Evolutionary conservation across 2,329 filamentous ascomycete species (phyloP), one percentile per base, ranked within the genome.

Genomic region (Aspergillus caelatus): DNA sequence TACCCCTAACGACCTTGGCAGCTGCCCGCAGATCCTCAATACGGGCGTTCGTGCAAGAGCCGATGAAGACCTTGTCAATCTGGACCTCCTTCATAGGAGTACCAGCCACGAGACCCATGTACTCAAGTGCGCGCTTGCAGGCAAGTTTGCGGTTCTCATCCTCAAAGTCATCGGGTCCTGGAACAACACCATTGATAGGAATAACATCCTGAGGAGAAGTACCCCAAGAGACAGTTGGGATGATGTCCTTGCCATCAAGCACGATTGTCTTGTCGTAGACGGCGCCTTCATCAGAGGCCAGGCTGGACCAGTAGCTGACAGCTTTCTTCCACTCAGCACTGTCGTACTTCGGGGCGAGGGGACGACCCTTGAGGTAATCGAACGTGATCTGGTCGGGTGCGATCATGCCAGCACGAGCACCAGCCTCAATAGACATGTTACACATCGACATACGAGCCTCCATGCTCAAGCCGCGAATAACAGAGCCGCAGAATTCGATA

Each of bases 401-500:
- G 64, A 99, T 90, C 93, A 99, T 96, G 70, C 95, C 95, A 65
- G 94, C 94, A 81, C 95, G 88, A 55, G 95, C 95, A 80, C 95
- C 95, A 70, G 86, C 95, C 84, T 99, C 95, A 71, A 98, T 97
- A 16, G 94, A 93, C 95, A 98, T 98, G 84, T 99, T 99, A 84
- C 95, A 98, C 78, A 99, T 96, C 67, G 94, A 97, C 95, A 99
- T 98, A 70, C 95, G 89, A 50, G 94, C 95, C 81, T 98, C 95
- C 88, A 99, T 97, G 80, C 92, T 96, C 72, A 98, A 84, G 65
- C 81, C 82, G 71, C 93, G 89, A 76, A 99, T 97, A 65, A 95
- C 92, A 58, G 94, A 97, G 64, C 95, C 95, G 76, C 93, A 97
- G 83, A 94, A 99, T 83, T 99, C 95, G 73, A 99, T 97, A 68